These are phyloP conservation scores for Echeveria elegans DNA, from an alignment of 164 flowering plant species.

Conservation along the genomic window DNA sequence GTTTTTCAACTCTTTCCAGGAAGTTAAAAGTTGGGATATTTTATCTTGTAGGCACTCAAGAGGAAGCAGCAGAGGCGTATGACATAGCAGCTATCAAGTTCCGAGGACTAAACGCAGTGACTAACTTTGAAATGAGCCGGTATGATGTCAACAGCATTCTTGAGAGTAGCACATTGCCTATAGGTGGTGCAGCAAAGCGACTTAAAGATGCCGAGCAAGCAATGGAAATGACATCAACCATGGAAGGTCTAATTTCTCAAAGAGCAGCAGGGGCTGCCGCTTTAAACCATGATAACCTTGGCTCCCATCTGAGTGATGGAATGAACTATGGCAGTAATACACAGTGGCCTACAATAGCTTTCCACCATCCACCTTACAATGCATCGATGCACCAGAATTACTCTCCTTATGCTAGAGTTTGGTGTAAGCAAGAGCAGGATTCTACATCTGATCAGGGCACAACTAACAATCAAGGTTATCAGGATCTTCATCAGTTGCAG, in stretches of 20 bases:
- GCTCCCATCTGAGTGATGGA: not conserved
- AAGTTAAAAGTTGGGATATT: not conserved
- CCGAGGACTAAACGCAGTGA: conserved; percentile 91
- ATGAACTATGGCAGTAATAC: conserved; percentile 14
- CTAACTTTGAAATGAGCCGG: conserved; percentile 86
- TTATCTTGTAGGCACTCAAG: conserved; percentile 67
- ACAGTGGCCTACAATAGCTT: conserved; percentile 13
- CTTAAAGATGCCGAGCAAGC: conserved; percentile 49
- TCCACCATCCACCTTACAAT: conserved; percentile 33
- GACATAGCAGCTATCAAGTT: conserved; percentile 96
- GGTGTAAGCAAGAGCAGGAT: conserved; percentile 77
- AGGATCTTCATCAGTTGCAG: conserved; percentile 31
- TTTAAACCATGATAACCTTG: not conserved
- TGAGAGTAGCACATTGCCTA: conserved; percentile 70
- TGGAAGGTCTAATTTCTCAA: conserved; percentile 5
- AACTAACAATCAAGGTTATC: conserved; percentile 23
- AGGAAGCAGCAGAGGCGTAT: conserved; percentile 97
- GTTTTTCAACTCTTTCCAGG: too few species aligned
- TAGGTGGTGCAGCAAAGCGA: conserved; percentile 74
- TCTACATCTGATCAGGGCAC: conserved; percentile 1
- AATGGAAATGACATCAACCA: conserved; percentile 20
- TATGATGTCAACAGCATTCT: conserved; percentile 82
- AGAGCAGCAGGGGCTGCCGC: not conserved
- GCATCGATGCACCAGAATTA: conserved; percentile 40
- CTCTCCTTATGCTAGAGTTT: conserved; percentile 24